phyloP scores from a whole-genome alignment of 345 rosid species.

The Euphorbia pulcherrima region DNA sequence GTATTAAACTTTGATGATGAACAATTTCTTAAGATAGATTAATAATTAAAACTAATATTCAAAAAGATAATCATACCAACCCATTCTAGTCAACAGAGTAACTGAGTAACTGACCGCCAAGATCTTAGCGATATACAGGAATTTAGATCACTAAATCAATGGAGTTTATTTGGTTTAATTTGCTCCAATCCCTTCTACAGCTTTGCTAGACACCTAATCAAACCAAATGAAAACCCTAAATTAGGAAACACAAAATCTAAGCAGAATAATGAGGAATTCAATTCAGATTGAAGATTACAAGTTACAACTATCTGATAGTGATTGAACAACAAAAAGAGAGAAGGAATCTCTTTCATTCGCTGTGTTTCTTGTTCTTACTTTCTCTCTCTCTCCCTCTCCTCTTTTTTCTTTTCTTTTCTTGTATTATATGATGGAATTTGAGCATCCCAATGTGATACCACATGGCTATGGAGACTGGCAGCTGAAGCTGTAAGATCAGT shows the following conservation, averaged over 20 bases:
- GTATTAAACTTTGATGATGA: too few relatives aligned
- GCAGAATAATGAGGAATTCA: background rate
- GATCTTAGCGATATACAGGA: too few relatives aligned
- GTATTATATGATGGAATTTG: slow-evolving; percentile 41
- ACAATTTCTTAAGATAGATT: too few relatives aligned
- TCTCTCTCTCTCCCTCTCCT: background rate
- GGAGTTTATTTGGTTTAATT: background rate
- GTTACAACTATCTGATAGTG: slow-evolving; percentile 12
- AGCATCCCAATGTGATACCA: slow-evolving; percentile 47
- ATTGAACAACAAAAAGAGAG: slow-evolving; percentile 13
- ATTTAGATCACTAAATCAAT: background rate
- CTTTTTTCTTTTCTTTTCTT: background rate
- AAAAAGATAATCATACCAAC: too few relatives aligned
- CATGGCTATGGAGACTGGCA: slow-evolving; percentile 21
- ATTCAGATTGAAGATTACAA: background rate
- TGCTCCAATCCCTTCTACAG: too few relatives aligned
- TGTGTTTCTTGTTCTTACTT: slow-evolving; percentile 1
- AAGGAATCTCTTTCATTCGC: slow-evolving; percentile 18
- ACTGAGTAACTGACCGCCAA: too few relatives aligned
- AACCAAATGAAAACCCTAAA: too few relatives aligned
- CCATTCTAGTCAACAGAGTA: too few relatives aligned
- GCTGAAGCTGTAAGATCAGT: slow-evolving; percentile 31
- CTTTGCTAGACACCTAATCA: background rate
- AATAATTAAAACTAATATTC: too few relatives aligned
- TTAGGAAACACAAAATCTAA: too few relatives aligned